These are phyloP conservation scores for Komagataella pastoris DNA, from an alignment of 805 yeast species.

Conservation along the genomic window DNA sequence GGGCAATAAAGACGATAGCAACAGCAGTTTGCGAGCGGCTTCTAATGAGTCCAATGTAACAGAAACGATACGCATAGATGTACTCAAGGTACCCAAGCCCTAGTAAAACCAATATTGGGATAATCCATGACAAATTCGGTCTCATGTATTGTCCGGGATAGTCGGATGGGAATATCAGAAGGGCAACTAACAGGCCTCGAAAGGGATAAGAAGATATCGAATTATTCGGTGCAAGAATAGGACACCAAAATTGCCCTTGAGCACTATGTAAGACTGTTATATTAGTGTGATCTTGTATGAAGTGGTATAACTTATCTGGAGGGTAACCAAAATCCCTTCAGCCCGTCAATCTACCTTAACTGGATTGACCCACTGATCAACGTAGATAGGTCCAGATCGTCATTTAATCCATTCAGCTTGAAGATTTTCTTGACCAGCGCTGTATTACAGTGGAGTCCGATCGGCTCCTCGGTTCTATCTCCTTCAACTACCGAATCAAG, in stretches of 20 bases:
- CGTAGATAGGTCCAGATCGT: not conserved
- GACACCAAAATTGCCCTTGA: constrained; percentile 25
- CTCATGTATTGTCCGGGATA: not conserved
- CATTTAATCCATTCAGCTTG: not conserved
- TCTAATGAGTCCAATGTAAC: constrained; percentile 22
- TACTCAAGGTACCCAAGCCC: constrained; percentile 15
- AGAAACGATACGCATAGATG: constrained; percentile 14
- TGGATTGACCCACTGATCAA: not conserved
- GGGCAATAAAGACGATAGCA: constrained; percentile 19
- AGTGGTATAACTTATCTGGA: no score
- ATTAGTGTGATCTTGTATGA: no score
- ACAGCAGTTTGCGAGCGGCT: constrained; percentile 21
- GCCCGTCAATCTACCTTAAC: not conserved
- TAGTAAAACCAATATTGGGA: constrained; percentile 2
- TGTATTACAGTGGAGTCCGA: not conserved
- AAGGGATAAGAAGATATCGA: no score
- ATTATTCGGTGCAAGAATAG: not conserved
- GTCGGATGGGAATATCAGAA: not conserved
- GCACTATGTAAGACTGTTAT: constrained; percentile 91
- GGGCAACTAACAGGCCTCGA: not conserved
- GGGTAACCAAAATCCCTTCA: no score
- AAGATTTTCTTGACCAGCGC: not conserved
- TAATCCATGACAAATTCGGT: not conserved
- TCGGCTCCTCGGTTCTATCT: not conserved
- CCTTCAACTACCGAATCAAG: constrained; percentile 18